phyloP scores from a whole-genome alignment of 2,329 filamentous ascomycete genomes.

The Aspergillus fumigatus region DNA sequence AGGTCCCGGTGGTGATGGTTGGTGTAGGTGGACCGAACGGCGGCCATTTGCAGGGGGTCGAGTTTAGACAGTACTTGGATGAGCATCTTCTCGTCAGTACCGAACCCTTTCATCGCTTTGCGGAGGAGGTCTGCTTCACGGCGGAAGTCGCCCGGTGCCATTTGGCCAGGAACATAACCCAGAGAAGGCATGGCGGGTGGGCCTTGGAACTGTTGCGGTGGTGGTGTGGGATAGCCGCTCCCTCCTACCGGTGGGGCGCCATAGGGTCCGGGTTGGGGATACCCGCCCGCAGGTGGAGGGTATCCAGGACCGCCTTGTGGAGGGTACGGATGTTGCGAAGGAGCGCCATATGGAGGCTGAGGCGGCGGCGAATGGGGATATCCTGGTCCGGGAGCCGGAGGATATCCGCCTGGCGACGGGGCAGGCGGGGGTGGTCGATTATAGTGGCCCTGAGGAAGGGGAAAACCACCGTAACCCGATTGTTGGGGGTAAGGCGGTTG shows the following conservation, averaged over 20 bases:
- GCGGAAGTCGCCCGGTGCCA: constrained; percentile 62
- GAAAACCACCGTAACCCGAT: constrained; percentile 12
- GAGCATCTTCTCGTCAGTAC: constrained; percentile 76
- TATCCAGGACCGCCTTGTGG: constrained; percentile 16
- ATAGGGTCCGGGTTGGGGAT: constrained; percentile 31
- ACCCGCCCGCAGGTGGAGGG: constrained; percentile 25
- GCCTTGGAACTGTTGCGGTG: constrained; percentile 22
- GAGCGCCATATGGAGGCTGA: constrained; percentile 14
- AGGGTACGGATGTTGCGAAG: constrained; percentile 9
- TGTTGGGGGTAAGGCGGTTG: constrained; percentile 22
- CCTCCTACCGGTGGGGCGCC: constrained; percentile 30
- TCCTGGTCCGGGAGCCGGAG: constrained; percentile 18
- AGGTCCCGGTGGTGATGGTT: constrained; percentile 63
- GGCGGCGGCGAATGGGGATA: constrained; percentile 11
- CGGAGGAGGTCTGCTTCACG: constrained; percentile 67
- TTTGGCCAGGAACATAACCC: constrained; percentile 70
- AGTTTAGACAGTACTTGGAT: constrained; percentile 67
- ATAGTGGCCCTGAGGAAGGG: constrained; percentile 23
- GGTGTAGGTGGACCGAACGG: constrained; percentile 64
- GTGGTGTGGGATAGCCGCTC: constrained; percentile 19
- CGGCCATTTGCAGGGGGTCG: constrained; percentile 71
- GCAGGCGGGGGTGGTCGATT: constrained; percentile 20
- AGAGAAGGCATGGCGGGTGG: constrained; percentile 56
- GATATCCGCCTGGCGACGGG: constrained; percentile 30
- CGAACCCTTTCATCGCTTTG: constrained; percentile 88